These are phyloP conservation scores for Clitopilus passeckerianus DNA, from an alignment of 768 basidiomycete species.

Conservation along the genomic window DNA sequence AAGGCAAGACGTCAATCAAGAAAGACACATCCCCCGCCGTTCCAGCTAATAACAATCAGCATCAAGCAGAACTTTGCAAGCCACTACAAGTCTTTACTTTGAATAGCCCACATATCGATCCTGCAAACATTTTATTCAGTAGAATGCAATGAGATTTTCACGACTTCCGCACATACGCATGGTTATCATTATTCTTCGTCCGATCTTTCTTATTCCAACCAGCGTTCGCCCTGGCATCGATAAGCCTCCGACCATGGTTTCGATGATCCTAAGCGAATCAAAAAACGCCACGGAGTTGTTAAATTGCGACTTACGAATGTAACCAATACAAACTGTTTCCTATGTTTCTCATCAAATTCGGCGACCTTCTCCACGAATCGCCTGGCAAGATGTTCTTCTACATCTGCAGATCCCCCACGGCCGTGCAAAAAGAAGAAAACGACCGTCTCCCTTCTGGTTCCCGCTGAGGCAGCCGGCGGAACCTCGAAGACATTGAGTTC, in stretches of 20 bases:
- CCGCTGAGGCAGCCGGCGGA: constrained; percentile 4
- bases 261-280: constrained; percentile 33
- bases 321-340: constrained; percentile 25
- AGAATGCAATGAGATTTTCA: background rate
- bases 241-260: constrained; percentile 36
- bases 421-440: constrained; percentile 42
- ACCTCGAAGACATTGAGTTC: constrained; percentile 27
- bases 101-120: constrained; percentile 43
- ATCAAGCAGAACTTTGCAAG: background rate
- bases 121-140: constrained; percentile 15
- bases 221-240: constrained; percentile 26
- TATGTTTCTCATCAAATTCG: constrained; percentile 2
- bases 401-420: constrained; percentile 23
- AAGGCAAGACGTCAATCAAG: constrained; percentile 74
- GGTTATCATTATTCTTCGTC: constrained; percentile 26
- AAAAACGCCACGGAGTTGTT: background rate
- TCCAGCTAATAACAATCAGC: constrained; percentile 33
- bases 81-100: constrained; percentile 21
- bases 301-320: constrained; percentile 25
- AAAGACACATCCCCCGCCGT: constrained; percentile 74
- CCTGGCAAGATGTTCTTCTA: constrained; percentile 21
- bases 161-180: constrained; percentile 32
- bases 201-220: constrained; percentile 25
- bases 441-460: constrained; percentile 15
- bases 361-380: constrained; percentile 16